These are phyloP conservation scores for Aureobasidium sp. DNA, from an alignment of 2,329 filamentous ascomycete species.

Conservation along the genomic window DNA sequence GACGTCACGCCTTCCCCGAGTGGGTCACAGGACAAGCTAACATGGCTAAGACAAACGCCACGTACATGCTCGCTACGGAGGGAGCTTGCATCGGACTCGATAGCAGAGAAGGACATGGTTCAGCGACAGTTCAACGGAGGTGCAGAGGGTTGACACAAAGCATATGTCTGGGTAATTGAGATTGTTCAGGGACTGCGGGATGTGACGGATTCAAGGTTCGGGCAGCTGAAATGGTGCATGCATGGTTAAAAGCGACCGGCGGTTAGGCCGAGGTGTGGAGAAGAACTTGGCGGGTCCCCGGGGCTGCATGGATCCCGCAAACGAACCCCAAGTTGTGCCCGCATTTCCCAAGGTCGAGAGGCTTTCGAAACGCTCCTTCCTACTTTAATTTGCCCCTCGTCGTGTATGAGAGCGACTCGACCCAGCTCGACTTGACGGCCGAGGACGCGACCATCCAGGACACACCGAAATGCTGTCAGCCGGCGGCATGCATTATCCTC, in stretches of 20 bases:
- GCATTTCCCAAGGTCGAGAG: not conserved
- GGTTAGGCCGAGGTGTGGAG: slow-evolving; percentile 2
- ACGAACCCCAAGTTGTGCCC: not conserved
- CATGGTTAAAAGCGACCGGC: not conserved
- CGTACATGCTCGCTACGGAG: not conserved
- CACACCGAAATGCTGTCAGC: slow-evolving; percentile 22
- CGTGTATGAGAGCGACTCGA: not conserved
- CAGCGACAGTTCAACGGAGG: not conserved
- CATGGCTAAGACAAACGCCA: not conserved
- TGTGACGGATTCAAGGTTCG: not conserved
- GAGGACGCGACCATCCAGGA: not conserved
- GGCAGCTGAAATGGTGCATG: not conserved
- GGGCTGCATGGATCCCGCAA: not conserved
- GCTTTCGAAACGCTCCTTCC: not conserved
- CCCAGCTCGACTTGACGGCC: not conserved
- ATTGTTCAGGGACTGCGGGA: not conserved
- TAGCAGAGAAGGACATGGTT: not conserved
- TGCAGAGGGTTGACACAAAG: not conserved
- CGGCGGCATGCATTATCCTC: slow-evolving; percentile 20
- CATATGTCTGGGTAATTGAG: not conserved
- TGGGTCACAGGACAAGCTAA: slow-evolving; percentile 2
- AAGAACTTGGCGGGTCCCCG: not conserved
- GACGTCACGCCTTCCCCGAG: not conserved
- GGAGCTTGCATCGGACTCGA: not conserved
- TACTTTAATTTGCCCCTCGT: slow-evolving; percentile 1